Percentiles rank a stretch among this genome's conserved stretches.
Conservation (phyloP, 2,329 filamentous ascomycete species). For the Ceratocystis diversiconidia region DNA sequence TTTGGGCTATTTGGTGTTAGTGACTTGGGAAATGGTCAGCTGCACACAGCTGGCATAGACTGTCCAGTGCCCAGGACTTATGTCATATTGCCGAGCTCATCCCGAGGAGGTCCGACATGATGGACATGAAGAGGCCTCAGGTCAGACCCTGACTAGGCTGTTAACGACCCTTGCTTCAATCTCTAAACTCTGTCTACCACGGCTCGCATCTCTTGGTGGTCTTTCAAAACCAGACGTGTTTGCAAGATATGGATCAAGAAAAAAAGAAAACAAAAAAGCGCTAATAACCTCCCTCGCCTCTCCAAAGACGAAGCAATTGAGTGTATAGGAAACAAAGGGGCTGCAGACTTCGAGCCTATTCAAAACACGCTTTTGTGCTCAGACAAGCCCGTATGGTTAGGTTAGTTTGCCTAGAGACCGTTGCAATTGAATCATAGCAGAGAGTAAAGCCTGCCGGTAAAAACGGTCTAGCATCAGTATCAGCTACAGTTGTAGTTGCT, state of each 20-base stretch:
- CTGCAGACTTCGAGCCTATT: neutral
- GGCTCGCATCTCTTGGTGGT: neutral
- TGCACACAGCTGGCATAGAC: neutral
- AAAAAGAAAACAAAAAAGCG: too few species aligned
- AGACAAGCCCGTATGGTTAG: neutral
- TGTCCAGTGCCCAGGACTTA: neutral
- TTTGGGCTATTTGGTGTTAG: neutral
- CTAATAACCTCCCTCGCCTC: neutral
- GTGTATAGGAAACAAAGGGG: neutral
- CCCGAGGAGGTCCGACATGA: neutral
- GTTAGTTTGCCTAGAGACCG: neutral
- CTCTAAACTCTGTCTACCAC: neutral
- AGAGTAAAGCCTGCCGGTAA: too few species aligned
- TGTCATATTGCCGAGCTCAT: neutral
- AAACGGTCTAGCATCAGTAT: too few species aligned
- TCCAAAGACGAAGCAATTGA: neutral
- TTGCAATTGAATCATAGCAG: neutral
- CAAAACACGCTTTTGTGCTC: slow-evolving; percentile 1
- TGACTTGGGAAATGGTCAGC: neutral
- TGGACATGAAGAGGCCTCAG: neutral
- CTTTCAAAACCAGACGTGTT: neutral
- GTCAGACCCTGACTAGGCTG: too few species aligned
- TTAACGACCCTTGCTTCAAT: neutral
- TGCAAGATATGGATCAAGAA: neutral
- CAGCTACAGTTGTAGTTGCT: too few species aligned